Conservation (phyloP, 257 asterid species). For the Fraxinus americana region DNA sequence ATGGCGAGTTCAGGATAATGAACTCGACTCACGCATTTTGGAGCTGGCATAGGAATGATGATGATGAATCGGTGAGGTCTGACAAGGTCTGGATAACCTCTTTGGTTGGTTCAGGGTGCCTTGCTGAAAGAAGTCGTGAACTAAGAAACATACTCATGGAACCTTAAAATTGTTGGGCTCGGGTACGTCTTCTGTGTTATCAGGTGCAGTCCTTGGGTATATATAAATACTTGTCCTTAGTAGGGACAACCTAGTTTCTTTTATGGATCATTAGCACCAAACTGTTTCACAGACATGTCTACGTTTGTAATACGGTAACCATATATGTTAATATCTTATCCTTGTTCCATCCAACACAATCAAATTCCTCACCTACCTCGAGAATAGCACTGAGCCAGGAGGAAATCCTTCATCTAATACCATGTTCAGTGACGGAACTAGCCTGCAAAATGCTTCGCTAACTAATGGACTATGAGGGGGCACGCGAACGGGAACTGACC, state of each 20-base stretch:
- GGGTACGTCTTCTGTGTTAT: background rate
- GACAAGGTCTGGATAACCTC: constrained; percentile 52
- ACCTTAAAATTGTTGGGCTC: constrained; percentile 2
- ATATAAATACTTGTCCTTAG: background rate
- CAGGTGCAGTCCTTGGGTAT: background rate
- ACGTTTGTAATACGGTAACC: background rate
- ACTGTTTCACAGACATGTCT: background rate
- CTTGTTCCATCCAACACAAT: constrained; percentile 72
- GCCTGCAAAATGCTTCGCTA: no score
- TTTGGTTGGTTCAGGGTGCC: constrained; percentile 40
- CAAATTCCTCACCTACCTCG: constrained; percentile 61
- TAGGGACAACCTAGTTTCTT: background rate
- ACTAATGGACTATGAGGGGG: no score
- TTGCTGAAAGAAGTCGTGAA: constrained; percentile 19
- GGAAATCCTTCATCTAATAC: constrained; percentile 27
- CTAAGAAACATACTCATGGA: constrained; percentile 25
- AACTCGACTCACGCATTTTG: constrained; percentile 52
- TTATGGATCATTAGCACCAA: background rate
- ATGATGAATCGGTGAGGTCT: constrained; percentile 47
- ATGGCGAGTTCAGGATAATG: constrained; percentile 46
- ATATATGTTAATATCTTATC: constrained; percentile 15
- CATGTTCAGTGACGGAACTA: no score
- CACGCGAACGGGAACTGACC: no score
- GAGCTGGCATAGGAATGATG: constrained; percentile 58
- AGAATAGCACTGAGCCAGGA: constrained; percentile 61